Base-by-base conservation (phyloP, 192 early-diverging fungal genomes). In the Coemansia umbellata region DNA sequence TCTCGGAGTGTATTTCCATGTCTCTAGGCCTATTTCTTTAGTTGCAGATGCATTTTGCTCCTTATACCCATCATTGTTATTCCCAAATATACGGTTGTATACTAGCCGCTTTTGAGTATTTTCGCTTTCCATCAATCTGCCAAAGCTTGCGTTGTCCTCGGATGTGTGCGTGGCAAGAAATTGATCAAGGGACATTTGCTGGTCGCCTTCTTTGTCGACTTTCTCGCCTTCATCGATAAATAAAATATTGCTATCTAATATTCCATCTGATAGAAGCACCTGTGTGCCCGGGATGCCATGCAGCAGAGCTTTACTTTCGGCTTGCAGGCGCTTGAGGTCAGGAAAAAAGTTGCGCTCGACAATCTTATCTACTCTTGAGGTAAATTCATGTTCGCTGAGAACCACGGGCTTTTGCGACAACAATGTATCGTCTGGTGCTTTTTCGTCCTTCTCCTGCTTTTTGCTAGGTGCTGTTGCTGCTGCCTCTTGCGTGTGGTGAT, bases 331-430 rank as follows among this genome's bases (percentile, higher is more conserved):
- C 3, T 36, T 28, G n/a, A 71, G 56, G 31, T 41, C 48, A 0
- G 72, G 72, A 31, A 75, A 75, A 31, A 64, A 75, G 11, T 75
- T 65, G 13, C 72, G 64, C 53, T 48, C 44, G 15, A 75, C 33
- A 26, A 75, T 67, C 32, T 32, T 15, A 15, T 56, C 58, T 9
- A 75, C 32, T 13, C 35, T 10, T 14, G 53, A 37, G n/a, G 47
- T 58, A 30, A 47, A 68, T 33, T 63, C 53, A 32, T 49, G 57
- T 37, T 75, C 65, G 11, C 49, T 48, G 3, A 67, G 51, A 4
- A 74, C 48, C n/a, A 26, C 31, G 45, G 37, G 39, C 30, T n/a
- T 26, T 2, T 27, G n/a, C n/a, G n/a, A n/a, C n/a, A n/a, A n/a
- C n/a, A n/a, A n/a, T n/a, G n/a, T n/a, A n/a, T n/a, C n/a, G n/a